Evolutionary conservation across 2,329 filamentous ascomycete species (phyloP).

Genomic region (Sphaceloma murrayae): DNA sequence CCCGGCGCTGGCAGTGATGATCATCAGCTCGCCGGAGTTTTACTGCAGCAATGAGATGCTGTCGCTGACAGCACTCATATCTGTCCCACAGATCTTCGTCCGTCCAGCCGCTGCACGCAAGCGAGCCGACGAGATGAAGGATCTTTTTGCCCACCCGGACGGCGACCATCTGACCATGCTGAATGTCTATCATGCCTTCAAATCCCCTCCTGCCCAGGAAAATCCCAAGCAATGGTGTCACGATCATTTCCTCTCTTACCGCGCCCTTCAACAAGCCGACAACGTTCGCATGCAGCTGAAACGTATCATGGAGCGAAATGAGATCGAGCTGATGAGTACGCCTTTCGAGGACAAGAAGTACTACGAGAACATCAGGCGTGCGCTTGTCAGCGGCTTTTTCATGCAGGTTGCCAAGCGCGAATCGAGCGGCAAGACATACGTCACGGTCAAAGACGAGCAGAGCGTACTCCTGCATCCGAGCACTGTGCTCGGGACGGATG

Average conservation of each 20-base stretch:
- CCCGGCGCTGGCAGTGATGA: slow-evolving; percentile 89
- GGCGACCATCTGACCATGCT: slow-evolving; percentile 93
- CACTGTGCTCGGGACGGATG: slow-evolving; percentile 77
- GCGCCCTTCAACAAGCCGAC: slow-evolving; percentile 83
- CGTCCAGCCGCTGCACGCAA: slow-evolving; percentile 78
- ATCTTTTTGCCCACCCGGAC: slow-evolving; percentile 80
- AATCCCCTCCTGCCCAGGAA: slow-evolving; percentile 57
- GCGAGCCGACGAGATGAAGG: slow-evolving; percentile 95
- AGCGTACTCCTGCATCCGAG: slow-evolving; percentile 87
- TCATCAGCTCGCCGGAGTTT: slow-evolving; percentile 94
- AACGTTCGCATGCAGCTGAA: slow-evolving; percentile 86
- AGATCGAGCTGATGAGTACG: slow-evolving; percentile 76
- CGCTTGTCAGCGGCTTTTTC: slow-evolving; percentile 91
- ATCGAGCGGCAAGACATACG: slow-evolving; percentile 77
- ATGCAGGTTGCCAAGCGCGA: slow-evolving; percentile 99
- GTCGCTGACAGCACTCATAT: slow-evolving; percentile 86
- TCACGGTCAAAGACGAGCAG: slow-evolving; percentile 94
- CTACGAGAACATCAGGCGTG: slow-evolving; percentile 92
- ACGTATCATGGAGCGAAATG: slow-evolving; percentile 92
- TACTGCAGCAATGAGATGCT: slow-evolving; percentile 98
- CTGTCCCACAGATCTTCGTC: slow-evolving; percentile 87
- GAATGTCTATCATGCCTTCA: slow-evolving; percentile 98
- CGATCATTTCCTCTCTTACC: slow-evolving; percentile 86
- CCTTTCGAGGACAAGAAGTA: slow-evolving; percentile 93
- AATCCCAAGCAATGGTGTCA: slow-evolving; percentile 90